Evolutionary conservation across 139 green algal genomes (phyloP).

Genomic region (Chlamydomonas sphaeroides): DNA sequence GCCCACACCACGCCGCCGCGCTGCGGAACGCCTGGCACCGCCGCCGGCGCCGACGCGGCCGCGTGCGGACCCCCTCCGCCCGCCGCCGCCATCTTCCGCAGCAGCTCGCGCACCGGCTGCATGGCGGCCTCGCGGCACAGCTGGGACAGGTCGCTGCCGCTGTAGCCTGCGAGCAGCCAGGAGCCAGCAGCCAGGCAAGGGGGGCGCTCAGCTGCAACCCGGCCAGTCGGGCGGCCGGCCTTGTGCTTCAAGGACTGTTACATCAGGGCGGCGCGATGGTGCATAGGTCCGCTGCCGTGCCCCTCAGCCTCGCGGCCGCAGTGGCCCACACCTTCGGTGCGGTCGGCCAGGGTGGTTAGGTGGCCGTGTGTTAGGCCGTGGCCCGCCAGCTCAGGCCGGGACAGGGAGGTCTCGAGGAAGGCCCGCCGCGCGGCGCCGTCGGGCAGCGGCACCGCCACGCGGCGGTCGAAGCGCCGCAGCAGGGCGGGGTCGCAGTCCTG

Average conservation of each 20-base stretch:
- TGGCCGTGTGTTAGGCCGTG: neutral
- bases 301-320: neutral
- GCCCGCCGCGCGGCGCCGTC: conserved; percentile 32
- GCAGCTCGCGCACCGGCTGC: conserved; percentile 63
- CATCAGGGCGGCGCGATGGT: no score
- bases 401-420: conserved; percentile 51
- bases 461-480: conserved; percentile 68
- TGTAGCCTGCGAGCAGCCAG: conserved; percentile 46
- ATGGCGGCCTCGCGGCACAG: conserved; percentile 64
- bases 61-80: no score
- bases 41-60: no score
- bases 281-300: neutral
- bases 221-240: no score
- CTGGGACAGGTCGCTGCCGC: conserved; percentile 62
- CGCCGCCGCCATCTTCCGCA: neutral
- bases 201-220: no score
- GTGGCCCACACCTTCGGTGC: conserved; percentile 2
- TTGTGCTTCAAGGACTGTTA: no score
- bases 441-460: conserved; percentile 64
- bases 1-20: no score
- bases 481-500: conserved; percentile 72
- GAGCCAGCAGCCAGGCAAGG: no score
- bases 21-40: no score
- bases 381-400: conserved; percentile 32
- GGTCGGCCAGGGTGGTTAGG: neutral